Evolutionary conservation across 2,329 filamentous ascomycete genomes (phyloP), one percentile per base, ranked within the genome.

Genomic region (Paraconiothyrium sp.): DNA sequence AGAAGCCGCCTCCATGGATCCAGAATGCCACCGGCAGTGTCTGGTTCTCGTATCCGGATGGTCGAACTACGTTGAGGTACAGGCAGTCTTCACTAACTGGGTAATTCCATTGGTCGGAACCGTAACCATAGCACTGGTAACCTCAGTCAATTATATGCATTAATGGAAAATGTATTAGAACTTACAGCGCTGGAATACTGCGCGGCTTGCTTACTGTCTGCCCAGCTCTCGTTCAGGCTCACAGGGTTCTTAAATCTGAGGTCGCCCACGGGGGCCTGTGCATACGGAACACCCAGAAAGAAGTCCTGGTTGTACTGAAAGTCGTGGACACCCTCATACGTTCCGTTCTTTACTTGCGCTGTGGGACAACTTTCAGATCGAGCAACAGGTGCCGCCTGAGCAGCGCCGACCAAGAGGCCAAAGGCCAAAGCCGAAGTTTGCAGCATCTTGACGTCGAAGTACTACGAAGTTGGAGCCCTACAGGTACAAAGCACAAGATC

Each of bases 1-100:
- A 72, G 49, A 84, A 82, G 0, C 83, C 85, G 9, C 85, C 85
- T 0, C 85, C 85, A 59, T 87, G 84, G 6, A 88, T 82, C 70
- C 84, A 86, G 13, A 84, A 79, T n/a, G 85, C 77, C 0, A 87
- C 85, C 0, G 85, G 86, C 2, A 87, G 75, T 3, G 78, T 78
- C n/a, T 75, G 72, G 1, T 70, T 54, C 20, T 72, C 66, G 30
- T 58, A 68, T 24, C 72, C 72, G 30, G 70, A 58, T 13, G 85
- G 85, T 0, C 82, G 78, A 0, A 84, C 78, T 41, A 88, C 80
- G 58, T 86, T 86, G 30, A 87, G 70, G 57, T 85, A 85, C 22
- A 88, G 71, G 57, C 75, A 77, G 59, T 77, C 75, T 51, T 77
- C 75, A 1, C 71, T 91, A 88, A 76, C 86, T 85, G 73, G 82